These are phyloP conservation scores for Rhododendron kiyosumense DNA, from an alignment of 148 eudicot genomes.

Conservation along the genomic window DNA sequence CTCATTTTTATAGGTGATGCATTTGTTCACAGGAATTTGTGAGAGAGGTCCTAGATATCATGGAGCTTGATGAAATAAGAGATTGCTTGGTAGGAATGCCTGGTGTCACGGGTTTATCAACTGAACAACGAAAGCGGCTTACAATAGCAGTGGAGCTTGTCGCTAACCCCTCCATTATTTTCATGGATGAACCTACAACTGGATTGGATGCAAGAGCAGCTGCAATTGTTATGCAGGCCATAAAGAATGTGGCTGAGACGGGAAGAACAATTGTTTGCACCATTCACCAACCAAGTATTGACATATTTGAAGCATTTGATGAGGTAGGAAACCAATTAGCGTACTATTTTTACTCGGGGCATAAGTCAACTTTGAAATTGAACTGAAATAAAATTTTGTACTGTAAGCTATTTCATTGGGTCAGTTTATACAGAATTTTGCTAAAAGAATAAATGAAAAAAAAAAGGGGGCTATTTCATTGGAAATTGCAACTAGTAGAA, in stretches of 20 bases:
- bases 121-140: slow-evolving; percentile 75
- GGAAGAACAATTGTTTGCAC: slow-evolving; percentile 93
- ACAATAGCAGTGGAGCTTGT: slow-evolving; percentile 88
- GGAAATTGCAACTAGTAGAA: too few species aligned
- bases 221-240: slow-evolving; percentile 75
- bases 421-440: too few species aligned
- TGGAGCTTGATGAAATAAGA: slow-evolving; percentile 64
- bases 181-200: slow-evolving; percentile 88
- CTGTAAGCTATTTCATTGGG: too few species aligned
- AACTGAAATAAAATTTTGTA: too few species aligned
- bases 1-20: not conserved
- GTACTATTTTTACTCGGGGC: too few species aligned
- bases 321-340: too few species aligned
- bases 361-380: too few species aligned
- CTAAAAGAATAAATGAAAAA: too few species aligned
- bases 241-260: slow-evolving; percentile 58
- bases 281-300: slow-evolving; percentile 87
- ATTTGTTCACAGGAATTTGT: slow-evolving; percentile 50
- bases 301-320: slow-evolving; percentile 86
- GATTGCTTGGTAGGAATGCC: slow-evolving; percentile 65
- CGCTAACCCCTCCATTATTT: slow-evolving; percentile 76
- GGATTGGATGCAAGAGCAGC: slow-evolving; percentile 89
- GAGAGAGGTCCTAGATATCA: slow-evolving; percentile 59
- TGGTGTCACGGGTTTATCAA: slow-evolving; percentile 64
- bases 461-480: too few species aligned